Conservation (phyloP, 1,284 basidiomycete species). For the Spongiforma sp. region DNA sequence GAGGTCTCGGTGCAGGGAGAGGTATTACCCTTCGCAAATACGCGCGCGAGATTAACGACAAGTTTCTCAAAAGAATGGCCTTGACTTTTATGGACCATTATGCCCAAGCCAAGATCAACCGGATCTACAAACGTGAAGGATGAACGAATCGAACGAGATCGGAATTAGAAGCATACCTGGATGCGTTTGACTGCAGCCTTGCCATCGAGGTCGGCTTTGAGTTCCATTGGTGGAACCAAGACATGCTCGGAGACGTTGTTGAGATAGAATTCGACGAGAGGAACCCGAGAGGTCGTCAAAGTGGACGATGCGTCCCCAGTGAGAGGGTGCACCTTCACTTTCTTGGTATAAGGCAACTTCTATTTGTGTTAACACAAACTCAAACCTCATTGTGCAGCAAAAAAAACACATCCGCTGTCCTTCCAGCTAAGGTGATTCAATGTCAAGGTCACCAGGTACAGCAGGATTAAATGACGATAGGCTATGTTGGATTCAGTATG, state of each 20-base stretch:
- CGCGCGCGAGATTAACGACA: not conserved
- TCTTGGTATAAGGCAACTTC: no score
- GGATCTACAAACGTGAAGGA: no score
- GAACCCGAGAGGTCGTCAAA: no score
- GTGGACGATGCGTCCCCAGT: no score
- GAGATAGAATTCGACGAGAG: not conserved
- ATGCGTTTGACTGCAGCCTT: not conserved
- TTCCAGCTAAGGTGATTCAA: no score
- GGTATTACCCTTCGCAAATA: not conserved
- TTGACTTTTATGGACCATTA: constrained; percentile 12
- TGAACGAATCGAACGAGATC: not conserved
- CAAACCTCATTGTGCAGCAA: no score
- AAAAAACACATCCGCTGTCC: no score
- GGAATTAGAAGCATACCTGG: not conserved
- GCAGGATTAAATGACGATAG: no score
- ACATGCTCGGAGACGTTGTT: not conserved
- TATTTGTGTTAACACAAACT: no score
- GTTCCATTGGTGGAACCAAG: constrained; percentile 1
- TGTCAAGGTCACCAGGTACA: no score
- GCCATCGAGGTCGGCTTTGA: not conserved
- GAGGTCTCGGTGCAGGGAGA: not conserved
- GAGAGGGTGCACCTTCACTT: no score
- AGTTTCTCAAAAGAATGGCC: constrained; percentile 7
- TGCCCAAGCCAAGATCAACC: not conserved
- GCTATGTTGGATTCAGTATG: no score